A percentile compares a stretch with the other conserved stretches of the same genome.
Evolutionary conservation across 371 early-diverging fungal species (phyloP).

Genomic region (Saksenaea vasiformis): DNA sequence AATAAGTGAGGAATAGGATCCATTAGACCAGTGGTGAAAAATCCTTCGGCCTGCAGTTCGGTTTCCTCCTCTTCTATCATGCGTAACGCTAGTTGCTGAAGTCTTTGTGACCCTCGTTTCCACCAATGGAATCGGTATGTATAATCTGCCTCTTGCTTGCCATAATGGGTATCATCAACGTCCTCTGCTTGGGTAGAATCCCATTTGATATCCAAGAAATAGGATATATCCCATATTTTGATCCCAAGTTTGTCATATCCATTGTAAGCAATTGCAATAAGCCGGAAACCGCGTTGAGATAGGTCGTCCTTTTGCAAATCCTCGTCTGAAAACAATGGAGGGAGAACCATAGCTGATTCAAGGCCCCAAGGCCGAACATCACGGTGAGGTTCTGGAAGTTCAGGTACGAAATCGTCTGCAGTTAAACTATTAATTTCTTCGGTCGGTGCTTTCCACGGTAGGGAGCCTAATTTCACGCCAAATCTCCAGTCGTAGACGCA

Average conservation of each 20-base stretch:
- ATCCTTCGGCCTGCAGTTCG: not conserved
- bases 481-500: conserved; percentile 35
- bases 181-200: conserved; percentile 7
- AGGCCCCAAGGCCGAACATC: conserved; percentile 24
- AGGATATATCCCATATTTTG: conserved; percentile 23
- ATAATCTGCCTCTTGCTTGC: not conserved
- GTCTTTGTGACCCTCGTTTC: conserved; percentile 6
- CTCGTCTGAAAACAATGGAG: not conserved
- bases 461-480: conserved; percentile 9
- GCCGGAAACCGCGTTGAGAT: conserved; percentile 13
- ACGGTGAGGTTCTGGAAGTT: not conserved
- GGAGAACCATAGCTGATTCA: conserved; percentile 20
- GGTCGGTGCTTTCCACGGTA: not conserved
- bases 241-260: conserved; percentile 18
- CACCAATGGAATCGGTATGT: conserved; percentile 14
- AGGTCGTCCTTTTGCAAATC: conserved; percentile 1
- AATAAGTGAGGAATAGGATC: not conserved
- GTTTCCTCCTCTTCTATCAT: conserved; percentile 8
- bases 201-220: conserved; percentile 17
- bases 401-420: not conserved
- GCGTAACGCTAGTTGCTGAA: conserved; percentile 13
- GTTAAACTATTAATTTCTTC: not conserved
- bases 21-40: not conserved
- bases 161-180: not conserved
- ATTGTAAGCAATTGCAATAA: conserved; percentile 21